Conservation (phyloP, 2,329 filamentous ascomycete genomes). For the Pseudogymnoascus sp. region DNA sequence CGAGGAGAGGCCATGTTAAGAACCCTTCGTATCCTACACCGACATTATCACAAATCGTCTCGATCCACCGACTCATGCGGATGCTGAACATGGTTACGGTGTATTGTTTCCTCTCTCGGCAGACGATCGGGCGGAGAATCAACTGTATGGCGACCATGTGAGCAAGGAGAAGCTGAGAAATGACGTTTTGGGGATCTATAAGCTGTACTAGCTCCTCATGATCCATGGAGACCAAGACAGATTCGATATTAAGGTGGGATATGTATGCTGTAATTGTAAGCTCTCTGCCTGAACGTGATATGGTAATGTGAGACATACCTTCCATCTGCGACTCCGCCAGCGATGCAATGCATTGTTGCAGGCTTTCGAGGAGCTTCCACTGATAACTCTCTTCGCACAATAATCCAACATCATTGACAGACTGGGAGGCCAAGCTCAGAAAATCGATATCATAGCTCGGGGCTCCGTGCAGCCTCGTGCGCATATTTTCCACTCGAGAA, state of each 20-base stretch:
- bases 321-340: neutral
- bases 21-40: neutral
- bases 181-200: constrained; percentile 9
- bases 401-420: neutral
- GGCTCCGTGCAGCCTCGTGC: neutral
- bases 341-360: neutral
- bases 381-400: neutral
- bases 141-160: neutral
- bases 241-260: constrained; percentile 5
- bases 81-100: constrained; percentile 14
- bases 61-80: constrained; percentile 14
- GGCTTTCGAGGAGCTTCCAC: neutral
- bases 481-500: constrained; percentile 3
- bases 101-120: constrained; percentile 13
- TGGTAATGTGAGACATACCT: neutral
- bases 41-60: constrained; percentile 7
- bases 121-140: neutral
- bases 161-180: constrained; percentile 1
- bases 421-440: neutral
- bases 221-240: neutral
- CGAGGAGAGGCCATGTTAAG: constrained; percentile 1
- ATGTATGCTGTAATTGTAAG: neutral
- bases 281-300: neutral
- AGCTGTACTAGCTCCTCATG: constrained; percentile 2
- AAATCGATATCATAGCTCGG: neutral